Conservation (phyloP, 352 stramenopile species). For the Phytophthora pseudosyringae region DNA sequence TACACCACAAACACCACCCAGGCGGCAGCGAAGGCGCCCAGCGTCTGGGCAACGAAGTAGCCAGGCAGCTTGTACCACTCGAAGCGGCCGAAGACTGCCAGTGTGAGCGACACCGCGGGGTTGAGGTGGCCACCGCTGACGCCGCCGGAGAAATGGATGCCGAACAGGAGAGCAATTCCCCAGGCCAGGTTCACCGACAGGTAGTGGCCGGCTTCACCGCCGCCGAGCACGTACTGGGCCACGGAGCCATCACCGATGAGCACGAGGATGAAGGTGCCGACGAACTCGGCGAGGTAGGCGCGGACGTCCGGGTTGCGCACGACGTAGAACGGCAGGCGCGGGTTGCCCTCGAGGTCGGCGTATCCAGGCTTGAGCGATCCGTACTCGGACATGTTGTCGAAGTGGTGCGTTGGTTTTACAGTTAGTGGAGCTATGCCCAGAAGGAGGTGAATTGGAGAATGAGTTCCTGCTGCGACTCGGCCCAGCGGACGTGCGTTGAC, state of each 20-base stretch:
- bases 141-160: conserved; percentile 56
- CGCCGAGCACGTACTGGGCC: conserved; percentile 53
- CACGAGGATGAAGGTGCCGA: conserved; percentile 71
- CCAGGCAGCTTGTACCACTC: conserved; percentile 56
- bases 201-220: conserved; percentile 53
- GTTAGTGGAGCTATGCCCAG: conserved; percentile 2
- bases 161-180: conserved; percentile 68
- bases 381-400: conserved; percentile 43
- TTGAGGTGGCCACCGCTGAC: conserved; percentile 73
- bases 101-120: conserved; percentile 55
- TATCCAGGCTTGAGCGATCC: conserved; percentile 39
- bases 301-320: conserved; percentile 44
- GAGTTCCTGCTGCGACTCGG: background rate
- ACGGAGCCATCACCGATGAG: conserved; percentile 62
- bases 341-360: conserved; percentile 36
- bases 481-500: background rate
- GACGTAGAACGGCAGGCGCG: conserved; percentile 36
- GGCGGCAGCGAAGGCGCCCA: conserved; percentile 52
- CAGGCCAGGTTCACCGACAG: conserved; percentile 57
- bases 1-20: conserved; percentile 59
- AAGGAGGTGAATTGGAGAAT: conserved; percentile 28
- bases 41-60: conserved; percentile 53
- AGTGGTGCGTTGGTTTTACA: conserved; percentile 3
- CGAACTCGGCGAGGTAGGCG: conserved; percentile 63
- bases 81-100: conserved; percentile 50